A percentile compares a stretch with the other conserved stretches of the same genome.
These are phyloP conservation scores for Chlorella sp. DNA, from an alignment of 139 green algal species.

Conservation along the genomic window DNA sequence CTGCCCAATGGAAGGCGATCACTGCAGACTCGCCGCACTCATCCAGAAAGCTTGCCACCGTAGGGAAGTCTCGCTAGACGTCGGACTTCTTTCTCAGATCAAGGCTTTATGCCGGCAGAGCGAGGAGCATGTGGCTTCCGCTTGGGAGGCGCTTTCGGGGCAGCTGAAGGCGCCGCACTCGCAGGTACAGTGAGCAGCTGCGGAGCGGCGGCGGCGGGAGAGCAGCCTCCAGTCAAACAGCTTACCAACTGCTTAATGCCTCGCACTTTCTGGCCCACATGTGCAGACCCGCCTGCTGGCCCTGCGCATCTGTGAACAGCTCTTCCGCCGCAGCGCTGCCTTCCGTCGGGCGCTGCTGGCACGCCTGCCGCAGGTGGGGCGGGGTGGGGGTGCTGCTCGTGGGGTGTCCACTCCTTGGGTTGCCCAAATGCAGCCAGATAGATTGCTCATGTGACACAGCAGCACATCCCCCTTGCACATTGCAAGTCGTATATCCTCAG, in stretches of 20 bases:
- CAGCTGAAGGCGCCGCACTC: conserved; percentile 17
- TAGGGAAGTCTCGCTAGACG: neutral
- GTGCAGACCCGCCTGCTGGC: conserved; percentile 50
- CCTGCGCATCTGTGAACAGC: conserved; percentile 45
- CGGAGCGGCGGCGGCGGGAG: neutral
- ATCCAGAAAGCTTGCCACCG: neutral
- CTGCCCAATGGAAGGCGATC: neutral
- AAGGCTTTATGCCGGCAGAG: neutral
- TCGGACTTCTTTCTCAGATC: neutral
- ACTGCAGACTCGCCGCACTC: neutral
- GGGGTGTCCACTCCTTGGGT: neutral
- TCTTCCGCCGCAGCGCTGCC: conserved; percentile 49
- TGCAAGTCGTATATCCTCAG: too few relatives aligned
- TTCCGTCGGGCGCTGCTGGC: conserved; percentile 41
- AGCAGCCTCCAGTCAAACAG: neutral
- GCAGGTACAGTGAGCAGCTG: neutral
- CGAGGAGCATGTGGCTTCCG: neutral
- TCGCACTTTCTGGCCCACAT: neutral
- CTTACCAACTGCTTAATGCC: neutral
- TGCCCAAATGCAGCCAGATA: too few relatives aligned
- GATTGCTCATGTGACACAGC: too few relatives aligned
- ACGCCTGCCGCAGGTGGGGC: neutral
- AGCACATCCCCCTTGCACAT: too few relatives aligned
- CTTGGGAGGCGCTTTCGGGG: neutral
- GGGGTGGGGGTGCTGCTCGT: neutral